Evolutionary conservation across 306 rosid genomes (phyloP), one percentile per base, ranked within the genome.

Genomic region (Lupinus albus): DNA sequence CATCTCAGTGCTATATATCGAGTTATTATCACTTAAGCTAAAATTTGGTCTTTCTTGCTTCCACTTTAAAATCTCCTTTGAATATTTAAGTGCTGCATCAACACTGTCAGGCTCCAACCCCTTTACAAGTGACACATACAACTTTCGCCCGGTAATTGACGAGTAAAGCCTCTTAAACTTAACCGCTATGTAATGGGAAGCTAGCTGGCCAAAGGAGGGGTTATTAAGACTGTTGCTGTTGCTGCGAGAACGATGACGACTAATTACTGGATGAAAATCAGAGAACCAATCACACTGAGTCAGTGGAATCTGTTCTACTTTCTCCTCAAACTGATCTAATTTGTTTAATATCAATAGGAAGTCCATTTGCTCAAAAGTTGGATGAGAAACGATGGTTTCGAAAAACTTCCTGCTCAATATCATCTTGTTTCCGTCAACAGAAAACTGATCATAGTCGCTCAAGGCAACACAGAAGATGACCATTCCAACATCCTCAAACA

Each of bases 11-110:
- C 95, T 86, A 62, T 86, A 82, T 68, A 84, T 64, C 11, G 96
- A 94, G 83, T 86, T 74, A 64, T 86, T 74, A 64, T 94, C 99
- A 51, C 95, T 86, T 47, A 84, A 68, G 86, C 92, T 79, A 48
- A 94, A 90, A 82, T 88, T 84, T 18, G 79, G 82, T 73, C 84
- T 88, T 87, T 90, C 99, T 64, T 88, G 86, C 7, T 81, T 88
- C 99, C 99, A 94, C 81, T 86, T 90, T 59, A 82, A 67, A 84
- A 94, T 86, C 89, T 94, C 99, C 73, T 83, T 88, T 0, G 89
- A 82, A 81, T 94, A 90, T 81, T 81, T 90, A 13, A 94, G 97
- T 79, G 92, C 59, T 48, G 80, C 79, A 69, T 88, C 97, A n/a
- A 91, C 93, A 42, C 95, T 88, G 30, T 61, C 80, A 2, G 95